phyloP scores from a whole-genome alignment of 352 stramenopile genomes.

The Phytopythium mirpurense region DNA sequence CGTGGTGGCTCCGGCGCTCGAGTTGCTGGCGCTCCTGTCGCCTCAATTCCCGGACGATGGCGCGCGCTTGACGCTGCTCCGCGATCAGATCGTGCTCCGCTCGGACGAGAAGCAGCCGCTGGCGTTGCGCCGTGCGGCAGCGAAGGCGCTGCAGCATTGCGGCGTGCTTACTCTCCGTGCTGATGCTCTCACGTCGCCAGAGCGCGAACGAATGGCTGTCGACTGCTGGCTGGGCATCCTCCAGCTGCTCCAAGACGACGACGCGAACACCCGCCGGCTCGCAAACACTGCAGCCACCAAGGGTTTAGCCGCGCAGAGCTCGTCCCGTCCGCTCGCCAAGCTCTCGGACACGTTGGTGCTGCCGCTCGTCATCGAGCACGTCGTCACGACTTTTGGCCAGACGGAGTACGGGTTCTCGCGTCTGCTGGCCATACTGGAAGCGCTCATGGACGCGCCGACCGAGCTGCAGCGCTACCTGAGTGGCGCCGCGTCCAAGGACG shows the following conservation, averaged over 20 bases:
- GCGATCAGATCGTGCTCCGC: slow-evolving; percentile 38
- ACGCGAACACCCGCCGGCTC: slow-evolving; percentile 28
- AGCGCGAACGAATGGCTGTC: slow-evolving; percentile 24
- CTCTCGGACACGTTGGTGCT: slow-evolving; percentile 57
- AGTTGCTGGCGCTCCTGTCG: slow-evolving; percentile 49
- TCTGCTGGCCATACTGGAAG: slow-evolving; percentile 28
- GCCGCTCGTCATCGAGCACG: slow-evolving; percentile 40
- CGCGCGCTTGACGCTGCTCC: slow-evolving; percentile 14
- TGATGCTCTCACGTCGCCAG: neutral
- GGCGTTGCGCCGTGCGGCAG: slow-evolving; percentile 49
- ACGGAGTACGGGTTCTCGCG: slow-evolving; percentile 19
- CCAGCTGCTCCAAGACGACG: slow-evolving; percentile 67
- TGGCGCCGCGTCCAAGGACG: slow-evolving; percentile 25
- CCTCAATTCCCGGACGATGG: slow-evolving; percentile 10
- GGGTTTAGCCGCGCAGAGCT: neutral
- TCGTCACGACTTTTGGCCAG: slow-evolving; percentile 29
- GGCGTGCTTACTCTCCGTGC: slow-evolving; percentile 27
- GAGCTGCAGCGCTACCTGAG: slow-evolving; percentile 40
- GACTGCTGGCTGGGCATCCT: slow-evolving; percentile 55
- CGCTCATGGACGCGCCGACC: slow-evolving; percentile 29
- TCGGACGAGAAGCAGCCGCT: slow-evolving; percentile 52
- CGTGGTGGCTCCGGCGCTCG: slow-evolving; percentile 44
- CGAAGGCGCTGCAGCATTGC: slow-evolving; percentile 44
- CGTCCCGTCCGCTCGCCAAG: neutral
- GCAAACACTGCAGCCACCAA: slow-evolving; percentile 5